phyloP scores from a whole-genome alignment of 2,329 filamentous ascomycete species.

The Fusarium sp. region DNA sequence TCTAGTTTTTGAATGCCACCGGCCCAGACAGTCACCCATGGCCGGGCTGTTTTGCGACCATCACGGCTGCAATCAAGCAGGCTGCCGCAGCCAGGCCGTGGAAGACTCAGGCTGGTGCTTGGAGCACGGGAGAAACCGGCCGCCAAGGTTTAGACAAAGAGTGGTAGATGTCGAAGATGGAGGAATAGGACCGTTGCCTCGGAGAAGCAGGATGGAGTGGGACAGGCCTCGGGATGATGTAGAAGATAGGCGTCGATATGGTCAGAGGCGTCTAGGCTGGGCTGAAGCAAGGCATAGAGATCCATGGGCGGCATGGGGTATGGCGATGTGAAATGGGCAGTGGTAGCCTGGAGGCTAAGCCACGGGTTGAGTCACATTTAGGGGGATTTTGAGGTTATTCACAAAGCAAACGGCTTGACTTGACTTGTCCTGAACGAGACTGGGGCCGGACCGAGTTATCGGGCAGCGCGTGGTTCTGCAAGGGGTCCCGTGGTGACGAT shows the following conservation, averaged over 20 bases:
- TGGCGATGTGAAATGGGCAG: conserved; percentile 17
- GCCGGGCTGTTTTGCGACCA: conserved; percentile 32
- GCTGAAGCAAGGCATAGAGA: conserved; percentile 24
- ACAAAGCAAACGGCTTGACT: conserved; percentile 1
- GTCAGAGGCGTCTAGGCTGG: conserved; percentile 30
- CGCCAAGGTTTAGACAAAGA: conserved; percentile 4
- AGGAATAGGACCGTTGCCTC: neutral
- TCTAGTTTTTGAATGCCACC: conserved; percentile 24
- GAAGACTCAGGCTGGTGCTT: conserved; percentile 30
- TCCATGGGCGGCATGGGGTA: conserved; percentile 36
- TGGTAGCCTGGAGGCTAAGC: conserved; percentile 8
- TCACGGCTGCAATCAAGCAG: conserved; percentile 35
- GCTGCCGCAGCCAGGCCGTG: conserved; percentile 30
- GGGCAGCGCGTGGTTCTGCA: conserved; percentile 23
- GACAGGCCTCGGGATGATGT: neutral
- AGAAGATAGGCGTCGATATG: neutral
- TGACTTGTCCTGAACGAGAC: neutral
- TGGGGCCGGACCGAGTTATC: conserved; percentile 20
- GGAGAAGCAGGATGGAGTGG: neutral
- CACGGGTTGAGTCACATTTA: neutral
- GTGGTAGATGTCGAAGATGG: conserved; percentile 3
- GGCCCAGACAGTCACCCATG: conserved; percentile 13
- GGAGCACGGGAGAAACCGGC: conserved; percentile 21
- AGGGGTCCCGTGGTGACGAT: conserved; percentile 40
- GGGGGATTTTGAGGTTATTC: conserved; percentile 24